Percentiles rank a stretch among this genome's conserved stretches.
These are phyloP conservation scores for Fusarium chuoi DNA, from an alignment of 2,329 filamentous ascomycete species.

Conservation along the genomic window DNA sequence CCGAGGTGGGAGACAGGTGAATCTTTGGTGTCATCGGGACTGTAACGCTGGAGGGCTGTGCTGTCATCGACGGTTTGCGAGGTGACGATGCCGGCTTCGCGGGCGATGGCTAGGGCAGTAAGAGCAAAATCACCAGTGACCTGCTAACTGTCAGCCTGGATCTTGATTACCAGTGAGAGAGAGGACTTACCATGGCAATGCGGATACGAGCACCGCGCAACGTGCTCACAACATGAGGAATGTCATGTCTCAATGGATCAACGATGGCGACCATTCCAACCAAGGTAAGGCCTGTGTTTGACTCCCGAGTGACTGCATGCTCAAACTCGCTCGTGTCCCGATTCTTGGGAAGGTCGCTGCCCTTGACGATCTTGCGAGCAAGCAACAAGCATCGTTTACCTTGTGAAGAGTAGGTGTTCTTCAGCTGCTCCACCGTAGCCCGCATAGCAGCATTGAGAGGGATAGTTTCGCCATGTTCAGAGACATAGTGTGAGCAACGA, in stretches of 20 bases:
- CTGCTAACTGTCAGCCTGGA: conserved; percentile 39
- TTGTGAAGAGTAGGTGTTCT: conserved; percentile 3
- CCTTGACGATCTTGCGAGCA: background rate
- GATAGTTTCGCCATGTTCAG: background rate
- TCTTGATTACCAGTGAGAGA: fast-evolving
- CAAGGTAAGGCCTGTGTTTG: conserved; percentile 65
- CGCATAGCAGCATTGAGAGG: background rate
- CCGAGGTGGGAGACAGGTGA: conserved; percentile 28
- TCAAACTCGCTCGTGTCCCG: conserved; percentile 71
- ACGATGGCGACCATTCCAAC: conserved; percentile 82
- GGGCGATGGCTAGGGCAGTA: conserved; percentile 78
- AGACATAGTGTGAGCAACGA: conserved; percentile 46
- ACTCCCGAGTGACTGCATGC: conserved; percentile 51
- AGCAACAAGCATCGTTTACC: conserved; percentile 8
- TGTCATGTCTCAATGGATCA: conserved; percentile 80
- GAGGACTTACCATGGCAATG: conserved; percentile 74
- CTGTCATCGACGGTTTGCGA: conserved; percentile 64
- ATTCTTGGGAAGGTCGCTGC: conserved; percentile 41
- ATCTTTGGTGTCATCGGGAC: background rate
- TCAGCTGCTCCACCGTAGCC: background rate
- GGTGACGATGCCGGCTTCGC: conserved; percentile 77
- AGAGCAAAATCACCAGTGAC: conserved; percentile 82
- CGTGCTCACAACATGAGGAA: conserved; percentile 72
- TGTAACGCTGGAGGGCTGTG: conserved; percentile 57
- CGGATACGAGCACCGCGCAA: conserved; percentile 76